Evolutionary conservation across 805 yeast species (phyloP), one percentile per base, ranked within the genome.

Genomic region (Yamadazyma laniorum): DNA sequence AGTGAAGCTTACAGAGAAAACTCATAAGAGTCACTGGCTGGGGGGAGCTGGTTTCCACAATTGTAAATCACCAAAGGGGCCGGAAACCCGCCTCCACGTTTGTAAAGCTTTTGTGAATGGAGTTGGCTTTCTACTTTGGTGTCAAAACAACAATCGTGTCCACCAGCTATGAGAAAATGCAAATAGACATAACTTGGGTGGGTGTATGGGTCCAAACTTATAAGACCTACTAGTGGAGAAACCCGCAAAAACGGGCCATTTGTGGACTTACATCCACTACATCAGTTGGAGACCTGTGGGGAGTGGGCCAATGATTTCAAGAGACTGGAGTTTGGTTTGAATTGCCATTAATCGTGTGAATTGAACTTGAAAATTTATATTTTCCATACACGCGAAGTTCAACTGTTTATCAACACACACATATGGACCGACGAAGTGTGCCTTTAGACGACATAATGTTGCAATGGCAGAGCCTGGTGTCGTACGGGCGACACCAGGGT

Each of bases 371-470:
- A 27, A 22, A n/a, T 17, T 8, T 30, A n/a, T n/a, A n/a, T n/a
- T n/a, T n/a, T n/a, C 4, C n/a, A 26, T 18, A 22, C n/a, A 25
- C 39, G 39, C 34, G 39, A 21, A 21, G n/a, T n/a, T n/a, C n/a
- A n/a, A n/a, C n/a, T n/a, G n/a, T 18, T 14, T 18, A 14, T 16
- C 8, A 31, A 11, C 11, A 8, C 11, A 18, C n/a, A 5, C n/a
- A 31, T 11, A 34, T 34, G 37, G 27, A 33, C 13, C 31, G 35
- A 7, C 13, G 30, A 15, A 11, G 11, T 18, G 42, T 29, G 11
- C 50, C 50, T 12, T 38, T 46, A 23, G 50, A 46, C 34, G 50
- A 43, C 14, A 39, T 43, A 6, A 43, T 42, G 21, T 18, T 45
- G 6, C 29, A 27, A 33, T 43, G 40, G 34, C 13, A 18, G 17